Conservation (phyloP, 2,329 filamentous ascomycete genomes). For the Talaromyces sp. region DNA sequence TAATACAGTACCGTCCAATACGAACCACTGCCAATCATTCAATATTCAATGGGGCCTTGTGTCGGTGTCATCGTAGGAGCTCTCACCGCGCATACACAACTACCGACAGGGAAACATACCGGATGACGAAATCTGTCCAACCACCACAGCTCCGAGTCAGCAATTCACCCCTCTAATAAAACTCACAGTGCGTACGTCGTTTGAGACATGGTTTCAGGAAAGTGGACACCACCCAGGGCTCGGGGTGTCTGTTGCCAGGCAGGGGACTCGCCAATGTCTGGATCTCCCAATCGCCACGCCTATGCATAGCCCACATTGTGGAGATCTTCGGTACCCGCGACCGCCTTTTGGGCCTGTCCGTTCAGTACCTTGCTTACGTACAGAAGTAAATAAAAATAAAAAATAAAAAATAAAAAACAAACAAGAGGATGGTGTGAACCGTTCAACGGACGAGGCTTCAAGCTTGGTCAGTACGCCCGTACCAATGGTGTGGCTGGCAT, state of each 20-base stretch:
- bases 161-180: not conserved
- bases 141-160: not conserved
- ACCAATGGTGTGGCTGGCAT: not conserved
- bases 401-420: not conserved
- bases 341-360: slow-evolving; percentile 22
- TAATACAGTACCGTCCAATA: not conserved
- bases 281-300: slow-evolving; percentile 13
- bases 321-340: slow-evolving; percentile 17
- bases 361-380: not conserved
- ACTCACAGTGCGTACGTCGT: not conserved
- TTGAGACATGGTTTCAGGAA: slow-evolving; percentile 19
- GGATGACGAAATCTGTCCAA: not conserved
- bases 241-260: not conserved
- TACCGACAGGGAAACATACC: not conserved
- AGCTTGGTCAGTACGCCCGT: not conserved
- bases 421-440: not conserved
- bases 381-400: too few relatives aligned
- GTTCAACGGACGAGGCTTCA: not conserved
- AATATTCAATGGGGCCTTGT: not conserved
- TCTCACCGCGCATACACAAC: not conserved
- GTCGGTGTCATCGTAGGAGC: not conserved
- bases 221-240: slow-evolving; percentile 10
- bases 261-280: slow-evolving; percentile 8
- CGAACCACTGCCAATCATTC: not conserved
- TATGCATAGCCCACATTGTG: slow-evolving; percentile 21